These are phyloP conservation scores for Phytophthora niederhauseri DNA, from an alignment of 352 stramenopile genomes.

Conservation along the genomic window DNA sequence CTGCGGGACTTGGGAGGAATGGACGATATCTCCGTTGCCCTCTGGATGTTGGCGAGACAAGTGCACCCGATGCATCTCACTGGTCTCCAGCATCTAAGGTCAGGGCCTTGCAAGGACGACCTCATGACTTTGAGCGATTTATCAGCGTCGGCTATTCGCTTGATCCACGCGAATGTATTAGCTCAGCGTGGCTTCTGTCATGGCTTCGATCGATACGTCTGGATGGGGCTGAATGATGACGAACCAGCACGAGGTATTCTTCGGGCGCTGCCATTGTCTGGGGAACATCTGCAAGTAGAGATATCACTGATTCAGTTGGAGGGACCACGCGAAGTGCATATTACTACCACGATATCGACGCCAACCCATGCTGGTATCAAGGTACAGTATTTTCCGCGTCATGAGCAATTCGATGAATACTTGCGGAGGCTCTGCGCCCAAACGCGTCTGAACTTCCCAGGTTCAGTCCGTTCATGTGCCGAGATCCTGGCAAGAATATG, in stretches of 20 bases:
- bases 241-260: background rate
- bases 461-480: background rate
- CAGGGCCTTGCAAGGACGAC: slow-evolving; percentile 29
- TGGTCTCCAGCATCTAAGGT: slow-evolving; percentile 38
- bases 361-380: background rate
- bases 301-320: background rate
- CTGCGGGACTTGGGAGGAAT: slow-evolving; percentile 39
- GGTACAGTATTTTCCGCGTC: background rate
- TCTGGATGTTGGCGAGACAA: slow-evolving; percentile 56
- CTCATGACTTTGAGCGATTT: slow-evolving; percentile 51
- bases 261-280: background rate
- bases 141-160: slow-evolving; percentile 32
- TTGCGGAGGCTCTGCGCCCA: background rate
- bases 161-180: slow-evolving; percentile 46
- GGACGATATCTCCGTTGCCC: slow-evolving; percentile 58
- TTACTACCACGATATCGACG: background rate
- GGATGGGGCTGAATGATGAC: slow-evolving; percentile 13
- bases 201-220: slow-evolving; percentile 39
- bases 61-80: slow-evolving; percentile 39
- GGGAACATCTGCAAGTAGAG: background rate
- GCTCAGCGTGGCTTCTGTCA: slow-evolving; percentile 31
- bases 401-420: background rate
- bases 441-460: background rate
- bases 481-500: background rate
- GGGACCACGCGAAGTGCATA: background rate